phyloP scores from a whole-genome alignment of 1,284 basidiomycete genomes.

The Pyrrhoderma lamaoense region DNA sequence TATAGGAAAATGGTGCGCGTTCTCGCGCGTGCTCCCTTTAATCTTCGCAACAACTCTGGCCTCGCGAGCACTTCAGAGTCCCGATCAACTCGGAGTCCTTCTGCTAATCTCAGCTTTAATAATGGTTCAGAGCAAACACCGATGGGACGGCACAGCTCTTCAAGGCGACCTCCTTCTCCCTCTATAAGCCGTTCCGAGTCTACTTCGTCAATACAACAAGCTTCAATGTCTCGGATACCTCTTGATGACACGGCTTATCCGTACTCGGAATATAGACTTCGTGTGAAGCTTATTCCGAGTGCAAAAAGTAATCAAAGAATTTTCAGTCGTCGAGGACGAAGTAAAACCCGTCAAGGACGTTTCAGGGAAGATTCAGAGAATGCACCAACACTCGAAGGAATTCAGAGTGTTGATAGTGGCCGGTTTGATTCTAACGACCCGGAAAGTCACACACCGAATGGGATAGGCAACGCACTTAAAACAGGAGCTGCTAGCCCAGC shows the following conservation, averaged over 20 bases:
- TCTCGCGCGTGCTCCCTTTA: constrained; percentile 16
- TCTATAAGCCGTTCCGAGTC: constrained; percentile 16
- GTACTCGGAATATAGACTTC: constrained; percentile 10
- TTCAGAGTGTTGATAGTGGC: constrained; percentile 16
- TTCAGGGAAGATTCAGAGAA: constrained; percentile 1
- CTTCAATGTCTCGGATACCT: constrained; percentile 11
- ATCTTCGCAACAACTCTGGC: constrained; percentile 13
- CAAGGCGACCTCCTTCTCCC: constrained; percentile 8
- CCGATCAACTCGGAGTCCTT: constrained; percentile 17
- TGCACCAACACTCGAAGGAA: constrained; percentile 14
- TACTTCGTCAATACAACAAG: constrained; percentile 15
- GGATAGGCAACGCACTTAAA: not conserved
- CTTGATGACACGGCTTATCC: constrained; percentile 11
- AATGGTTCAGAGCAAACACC: not conserved
- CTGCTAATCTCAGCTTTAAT: constrained; percentile 9
- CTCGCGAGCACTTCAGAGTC: constrained; percentile 12
- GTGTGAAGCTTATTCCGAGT: constrained; percentile 9
- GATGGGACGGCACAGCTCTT: not conserved
- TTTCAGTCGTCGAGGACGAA: constrained; percentile 13
- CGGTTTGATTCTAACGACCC: not conserved
- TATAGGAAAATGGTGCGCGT: constrained; percentile 18
- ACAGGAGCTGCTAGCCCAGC: not conserved
- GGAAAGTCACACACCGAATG: not conserved
- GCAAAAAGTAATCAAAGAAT: constrained; percentile 6
- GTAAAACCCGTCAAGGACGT: constrained; percentile 10